Conservation (phyloP, 148 eudicot species). For the Diospyros kaki region DNA sequence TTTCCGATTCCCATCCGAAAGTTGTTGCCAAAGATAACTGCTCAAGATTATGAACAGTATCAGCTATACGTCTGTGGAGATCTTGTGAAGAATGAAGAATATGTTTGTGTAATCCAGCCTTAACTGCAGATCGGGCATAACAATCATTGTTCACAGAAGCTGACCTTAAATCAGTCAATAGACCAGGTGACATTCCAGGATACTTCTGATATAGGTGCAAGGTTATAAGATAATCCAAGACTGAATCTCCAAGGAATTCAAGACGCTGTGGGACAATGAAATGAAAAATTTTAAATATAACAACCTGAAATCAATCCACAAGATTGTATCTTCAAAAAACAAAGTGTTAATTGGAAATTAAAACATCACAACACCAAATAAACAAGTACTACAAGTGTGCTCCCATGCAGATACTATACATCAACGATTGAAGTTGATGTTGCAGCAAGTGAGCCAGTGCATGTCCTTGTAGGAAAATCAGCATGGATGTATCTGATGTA, state of each 20-base stretch:
- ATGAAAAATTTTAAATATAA: neutral
- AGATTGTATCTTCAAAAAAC: too few species aligned
- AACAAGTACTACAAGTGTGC: too few species aligned
- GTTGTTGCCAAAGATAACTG: constrained; percentile 31
- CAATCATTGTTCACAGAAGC: constrained; percentile 88
- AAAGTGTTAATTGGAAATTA: too few species aligned
- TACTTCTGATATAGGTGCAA: constrained; percentile 47
- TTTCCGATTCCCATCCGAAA: constrained; percentile 70
- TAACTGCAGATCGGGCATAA: constrained; percentile 56
- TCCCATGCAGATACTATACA: too few species aligned
- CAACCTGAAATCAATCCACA: too few species aligned
- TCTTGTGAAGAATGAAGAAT: constrained; percentile 67
- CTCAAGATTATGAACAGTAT: constrained; percentile 28
- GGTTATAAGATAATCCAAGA: constrained; percentile 72
- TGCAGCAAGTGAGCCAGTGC: too few species aligned
- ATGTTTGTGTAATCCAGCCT: constrained; percentile 54
- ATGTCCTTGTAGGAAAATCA: too few species aligned
- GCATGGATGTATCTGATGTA: too few species aligned
- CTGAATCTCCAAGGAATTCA: constrained; percentile 88
- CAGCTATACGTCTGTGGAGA: constrained; percentile 40
- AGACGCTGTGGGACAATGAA: constrained; percentile 49
- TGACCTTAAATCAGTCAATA: constrained; percentile 77
- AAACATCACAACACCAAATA: too few species aligned
- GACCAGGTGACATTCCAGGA: constrained; percentile 76
- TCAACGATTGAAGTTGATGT: too few species aligned